Conservation (phyloP, 495 filamentous ascomycete species). For the Platismatia glauca region DNA sequence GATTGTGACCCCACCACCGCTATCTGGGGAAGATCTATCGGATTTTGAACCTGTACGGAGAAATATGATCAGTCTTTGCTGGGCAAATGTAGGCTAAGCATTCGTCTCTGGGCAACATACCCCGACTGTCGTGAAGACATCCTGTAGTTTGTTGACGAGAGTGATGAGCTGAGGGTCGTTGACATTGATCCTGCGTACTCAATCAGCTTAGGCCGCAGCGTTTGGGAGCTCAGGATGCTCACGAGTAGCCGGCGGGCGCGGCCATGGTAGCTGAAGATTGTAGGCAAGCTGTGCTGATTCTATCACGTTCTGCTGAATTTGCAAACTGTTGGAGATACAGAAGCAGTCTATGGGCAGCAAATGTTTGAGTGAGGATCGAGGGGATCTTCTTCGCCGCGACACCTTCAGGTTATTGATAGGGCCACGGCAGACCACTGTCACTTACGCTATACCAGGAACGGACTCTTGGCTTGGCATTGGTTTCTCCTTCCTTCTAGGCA, state of each 20-base stretch:
- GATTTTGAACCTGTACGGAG: slow-evolving; percentile 71
- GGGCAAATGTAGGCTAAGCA: background rate
- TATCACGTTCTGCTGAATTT: too few species aligned
- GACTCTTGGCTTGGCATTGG: background rate
- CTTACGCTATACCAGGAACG: slow-evolving; percentile 5
- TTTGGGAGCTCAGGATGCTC: slow-evolving; percentile 3
- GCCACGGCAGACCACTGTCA: background rate
- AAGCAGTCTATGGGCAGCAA: background rate
- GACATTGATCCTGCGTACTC: slow-evolving; percentile 56
- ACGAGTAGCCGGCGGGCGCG: slow-evolving; percentile 26
- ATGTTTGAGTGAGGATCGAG: background rate
- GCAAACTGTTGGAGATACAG: background rate
- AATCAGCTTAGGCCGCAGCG: slow-evolving; percentile 12
- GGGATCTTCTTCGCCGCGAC: slow-evolving; percentile 3
- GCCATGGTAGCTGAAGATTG: slow-evolving; percentile 20
- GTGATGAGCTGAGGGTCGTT: slow-evolving; percentile 78
- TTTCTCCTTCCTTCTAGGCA: background rate
- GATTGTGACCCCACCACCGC: slow-evolving; percentile 98
- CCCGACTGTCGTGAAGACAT: slow-evolving; percentile 98
- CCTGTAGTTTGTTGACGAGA: slow-evolving; percentile 97
- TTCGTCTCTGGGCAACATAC: slow-evolving; percentile 46
- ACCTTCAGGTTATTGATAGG: background rate
- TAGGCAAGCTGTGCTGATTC: background rate
- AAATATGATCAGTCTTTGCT: slow-evolving; percentile 12
- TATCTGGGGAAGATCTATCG: slow-evolving; percentile 98